These are phyloP conservation scores for Edaphochlamys debaryana DNA, from an alignment of 139 green algal species.

Conservation along the genomic window DNA sequence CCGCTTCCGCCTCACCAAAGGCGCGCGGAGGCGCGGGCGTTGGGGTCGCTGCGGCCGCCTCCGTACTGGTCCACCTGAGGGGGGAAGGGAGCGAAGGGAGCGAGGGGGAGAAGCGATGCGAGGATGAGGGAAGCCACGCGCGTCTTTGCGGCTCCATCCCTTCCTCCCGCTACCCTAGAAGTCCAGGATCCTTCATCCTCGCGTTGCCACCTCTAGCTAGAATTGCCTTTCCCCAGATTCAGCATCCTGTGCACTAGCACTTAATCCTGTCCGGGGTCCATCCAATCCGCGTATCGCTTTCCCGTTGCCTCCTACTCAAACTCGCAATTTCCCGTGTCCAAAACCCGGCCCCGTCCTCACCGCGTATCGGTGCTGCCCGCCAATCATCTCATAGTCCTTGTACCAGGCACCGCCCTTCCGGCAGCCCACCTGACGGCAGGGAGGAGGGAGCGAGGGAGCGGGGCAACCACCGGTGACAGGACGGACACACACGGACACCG, in stretches of 20 bases:
- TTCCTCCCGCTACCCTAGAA: too few relatives aligned
- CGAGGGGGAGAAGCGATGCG: too few relatives aligned
- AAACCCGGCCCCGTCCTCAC: conserved; percentile 45
- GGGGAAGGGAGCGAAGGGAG: not conserved
- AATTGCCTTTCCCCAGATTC: too few relatives aligned
- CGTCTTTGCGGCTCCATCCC: too few relatives aligned
- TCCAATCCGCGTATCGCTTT: too few relatives aligned
- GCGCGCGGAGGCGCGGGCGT: conserved; percentile 58
- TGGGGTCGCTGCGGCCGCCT: conserved; percentile 49
- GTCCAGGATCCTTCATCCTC: too few relatives aligned
- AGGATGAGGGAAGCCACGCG: too few relatives aligned
- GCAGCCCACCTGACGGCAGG: conserved; percentile 61
- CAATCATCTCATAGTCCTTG: conserved; percentile 65
- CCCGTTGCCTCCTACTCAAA: not conserved
- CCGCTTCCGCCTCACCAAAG: too few relatives aligned
- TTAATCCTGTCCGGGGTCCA: too few relatives aligned
- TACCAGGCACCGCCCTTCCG: conserved; percentile 68
- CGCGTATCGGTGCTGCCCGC: conserved; percentile 56
- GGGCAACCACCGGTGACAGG: not conserved
- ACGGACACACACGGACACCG: too few relatives aligned
- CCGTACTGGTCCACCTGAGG: conserved; percentile 32
- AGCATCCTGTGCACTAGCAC: too few relatives aligned
- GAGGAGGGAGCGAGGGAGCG: not conserved
- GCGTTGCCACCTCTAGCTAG: too few relatives aligned
- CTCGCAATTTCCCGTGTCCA: not conserved